These are phyloP conservation scores for Corchorus capsularis DNA, from an alignment of 345 rosid species.

Conservation along the genomic window DNA sequence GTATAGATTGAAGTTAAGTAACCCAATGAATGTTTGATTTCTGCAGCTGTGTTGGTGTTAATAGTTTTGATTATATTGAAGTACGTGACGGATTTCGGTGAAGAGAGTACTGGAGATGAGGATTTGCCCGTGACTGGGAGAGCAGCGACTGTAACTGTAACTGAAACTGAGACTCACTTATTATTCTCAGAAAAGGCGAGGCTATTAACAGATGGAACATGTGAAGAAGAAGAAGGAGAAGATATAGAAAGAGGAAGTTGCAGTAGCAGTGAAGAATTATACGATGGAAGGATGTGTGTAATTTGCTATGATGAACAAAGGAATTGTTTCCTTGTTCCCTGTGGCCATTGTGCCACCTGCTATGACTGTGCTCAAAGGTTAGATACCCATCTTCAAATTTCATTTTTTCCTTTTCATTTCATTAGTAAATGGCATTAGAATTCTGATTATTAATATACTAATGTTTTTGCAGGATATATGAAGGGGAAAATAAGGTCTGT, in stretches of 20 bases:
- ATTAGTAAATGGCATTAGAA: not conserved
- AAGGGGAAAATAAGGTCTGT: constrained; percentile 44
- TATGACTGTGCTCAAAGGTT: constrained; percentile 58
- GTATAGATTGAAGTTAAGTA: not conserved
- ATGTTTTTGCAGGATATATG: constrained; percentile 37
- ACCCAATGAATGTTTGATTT: not conserved
- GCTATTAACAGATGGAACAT: constrained; percentile 32
- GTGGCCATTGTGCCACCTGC: constrained; percentile 66
- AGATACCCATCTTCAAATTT: constrained; percentile 6
- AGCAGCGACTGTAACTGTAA: not conserved
- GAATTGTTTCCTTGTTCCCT: constrained; percentile 63
- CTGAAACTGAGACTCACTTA: not conserved
- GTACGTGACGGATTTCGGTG: not conserved
- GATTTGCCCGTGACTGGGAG: not conserved
- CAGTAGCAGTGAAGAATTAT: constrained; percentile 43
- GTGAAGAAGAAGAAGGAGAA: constrained; percentile 24
- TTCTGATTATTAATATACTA: not conserved
- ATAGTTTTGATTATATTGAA: constrained; percentile 7
- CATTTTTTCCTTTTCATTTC: not conserved
- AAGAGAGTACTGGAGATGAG: not conserved
- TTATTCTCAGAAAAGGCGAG: constrained; percentile 16
- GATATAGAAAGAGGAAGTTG: constrained; percentile 41
- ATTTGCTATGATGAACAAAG: constrained; percentile 62
- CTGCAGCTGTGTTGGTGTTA: constrained; percentile 17
- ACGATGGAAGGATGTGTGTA: constrained; percentile 52